Evolutionary conservation across 257 asterid species (phyloP).

Genomic region (Scutellaria galericulata): DNA sequence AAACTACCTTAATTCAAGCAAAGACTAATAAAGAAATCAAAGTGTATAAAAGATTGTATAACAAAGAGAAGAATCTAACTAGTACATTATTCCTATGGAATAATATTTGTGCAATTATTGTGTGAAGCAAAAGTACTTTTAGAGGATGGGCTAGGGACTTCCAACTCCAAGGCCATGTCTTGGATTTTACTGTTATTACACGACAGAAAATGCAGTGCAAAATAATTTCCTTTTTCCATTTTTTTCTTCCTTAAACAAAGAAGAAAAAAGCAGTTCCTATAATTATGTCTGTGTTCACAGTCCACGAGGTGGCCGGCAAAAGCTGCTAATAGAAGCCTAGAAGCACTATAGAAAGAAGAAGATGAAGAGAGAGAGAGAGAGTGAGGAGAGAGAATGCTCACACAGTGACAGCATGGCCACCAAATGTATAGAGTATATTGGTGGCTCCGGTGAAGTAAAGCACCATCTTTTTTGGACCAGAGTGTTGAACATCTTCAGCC

Average conservation of each 20-base stretch:
- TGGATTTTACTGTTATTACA: not conserved
- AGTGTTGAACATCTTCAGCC: constrained; percentile 76
- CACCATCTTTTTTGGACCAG: constrained; percentile 75
- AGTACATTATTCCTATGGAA: constrained; percentile 31
- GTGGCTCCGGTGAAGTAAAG: constrained; percentile 98
- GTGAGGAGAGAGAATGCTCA: constrained; percentile 39
- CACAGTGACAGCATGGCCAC: constrained; percentile 99
- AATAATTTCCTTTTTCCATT: not conserved
- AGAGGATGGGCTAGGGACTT: constrained; percentile 31
- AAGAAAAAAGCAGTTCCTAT: constrained; percentile 35
- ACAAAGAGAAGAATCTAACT: constrained; percentile 27
- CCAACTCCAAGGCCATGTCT: constrained; percentile 1
- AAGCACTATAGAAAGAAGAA: constrained; percentile 35
- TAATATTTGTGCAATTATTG: constrained; percentile 36
- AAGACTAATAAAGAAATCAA: not conserved
- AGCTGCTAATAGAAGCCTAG: constrained; percentile 67
- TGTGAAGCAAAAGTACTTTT: constrained; percentile 23
- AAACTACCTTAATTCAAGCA: too few species aligned
- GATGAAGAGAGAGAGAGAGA: not conserved
- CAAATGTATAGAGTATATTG: constrained; percentile 90
- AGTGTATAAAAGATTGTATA: not conserved
- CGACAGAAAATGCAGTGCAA: not conserved
- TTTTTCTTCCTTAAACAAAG: constrained; percentile 26
- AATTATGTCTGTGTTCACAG: constrained; percentile 50
- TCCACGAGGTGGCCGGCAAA: constrained; percentile 72